Conservation (phyloP, 352 stramenopile species). For the Pythium phragmitis region DNA sequence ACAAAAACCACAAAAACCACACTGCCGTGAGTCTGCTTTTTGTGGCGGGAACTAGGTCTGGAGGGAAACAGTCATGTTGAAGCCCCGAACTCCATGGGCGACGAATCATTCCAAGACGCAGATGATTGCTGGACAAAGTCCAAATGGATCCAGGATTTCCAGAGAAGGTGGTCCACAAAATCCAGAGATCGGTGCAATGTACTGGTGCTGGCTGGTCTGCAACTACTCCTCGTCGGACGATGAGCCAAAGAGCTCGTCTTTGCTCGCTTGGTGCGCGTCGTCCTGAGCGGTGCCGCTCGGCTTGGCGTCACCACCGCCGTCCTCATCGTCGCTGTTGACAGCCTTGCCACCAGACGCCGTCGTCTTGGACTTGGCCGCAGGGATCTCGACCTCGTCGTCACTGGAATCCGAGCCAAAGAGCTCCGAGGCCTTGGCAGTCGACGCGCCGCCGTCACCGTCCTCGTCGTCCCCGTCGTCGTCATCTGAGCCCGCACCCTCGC, state of each 20-base stretch:
- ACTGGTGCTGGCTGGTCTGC: neutral
- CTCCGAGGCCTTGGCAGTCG: constrained; percentile 39
- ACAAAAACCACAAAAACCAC: constrained; percentile 9
- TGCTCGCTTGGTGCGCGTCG: constrained; percentile 54
- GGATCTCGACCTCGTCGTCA: constrained; percentile 34
- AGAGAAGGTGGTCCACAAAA: neutral
- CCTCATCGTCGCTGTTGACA: constrained; percentile 45
- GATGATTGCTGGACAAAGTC: neutral
- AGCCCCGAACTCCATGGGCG: neutral
- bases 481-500: constrained; percentile 49
- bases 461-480: constrained; percentile 56
- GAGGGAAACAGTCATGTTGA: neutral
- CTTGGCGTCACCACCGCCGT: constrained; percentile 32
- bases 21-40: neutral
- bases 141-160: neutral
- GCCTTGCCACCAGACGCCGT: constrained; percentile 15
- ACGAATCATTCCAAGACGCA: neutral
- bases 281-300: constrained; percentile 27
- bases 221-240: constrained; percentile 78
- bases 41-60: constrained; percentile 6
- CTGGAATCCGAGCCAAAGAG: constrained; percentile 88
- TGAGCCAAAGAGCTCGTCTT: constrained; percentile 85
- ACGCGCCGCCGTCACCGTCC: constrained; percentile 26
- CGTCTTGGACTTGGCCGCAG: constrained; percentile 19
- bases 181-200: neutral